Evolutionary conservation across 176 grass and related monocot genomes (phyloP), one percentile per base, ranked within the genome.

Genomic region (Carex myosuroides): DNA sequence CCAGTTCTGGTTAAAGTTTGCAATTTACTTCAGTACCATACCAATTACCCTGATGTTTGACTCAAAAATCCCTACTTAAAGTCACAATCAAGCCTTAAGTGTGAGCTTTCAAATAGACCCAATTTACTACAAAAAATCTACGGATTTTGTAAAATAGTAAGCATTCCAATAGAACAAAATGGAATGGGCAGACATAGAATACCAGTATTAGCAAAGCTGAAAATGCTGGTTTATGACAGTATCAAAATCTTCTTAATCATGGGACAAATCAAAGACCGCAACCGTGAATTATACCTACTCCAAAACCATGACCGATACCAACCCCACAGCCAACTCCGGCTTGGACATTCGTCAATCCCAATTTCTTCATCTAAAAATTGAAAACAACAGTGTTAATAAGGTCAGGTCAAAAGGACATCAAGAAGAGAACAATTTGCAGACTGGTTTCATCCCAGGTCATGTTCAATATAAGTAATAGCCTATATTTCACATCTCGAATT

Each of bases 231-330:
- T 63, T 61, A 83, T 83, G 63, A 64, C 63, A 65, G 61, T 33
- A 83, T 18, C 20, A 66, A 67, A 52, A 82, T 82, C 18, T 46
- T 75, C 46, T 56, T 77, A 56, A 56, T 77, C 73, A 86, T 3
- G 58, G 12, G 32, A 29, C 8, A 85, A 50, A 70, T 33, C 48
- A 74, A 53, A 87, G 56, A 18, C 26, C 60, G 83, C 30, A 79
- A 68, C 39, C 67, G 76, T 37, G 37, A 84, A 2, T 64, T 64
- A 42, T 93, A 99, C 96, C 93, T 88, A 95, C 94, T 73, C 96
- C 93, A 88, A 95, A 99, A 64, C 91, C 93, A 84, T 99, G 91
- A 63, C 96, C 93, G 60, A 99, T 72, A 79, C 93, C 96, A 89
- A 93, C 86, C 55, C 96, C 96, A 52, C 96, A 99, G 37, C 96